Percentiles rank a stretch among this genome's conserved stretches.
Conservation (phyloP, 208 protist genomes). For the Trypanosoma scelopori region DNA sequence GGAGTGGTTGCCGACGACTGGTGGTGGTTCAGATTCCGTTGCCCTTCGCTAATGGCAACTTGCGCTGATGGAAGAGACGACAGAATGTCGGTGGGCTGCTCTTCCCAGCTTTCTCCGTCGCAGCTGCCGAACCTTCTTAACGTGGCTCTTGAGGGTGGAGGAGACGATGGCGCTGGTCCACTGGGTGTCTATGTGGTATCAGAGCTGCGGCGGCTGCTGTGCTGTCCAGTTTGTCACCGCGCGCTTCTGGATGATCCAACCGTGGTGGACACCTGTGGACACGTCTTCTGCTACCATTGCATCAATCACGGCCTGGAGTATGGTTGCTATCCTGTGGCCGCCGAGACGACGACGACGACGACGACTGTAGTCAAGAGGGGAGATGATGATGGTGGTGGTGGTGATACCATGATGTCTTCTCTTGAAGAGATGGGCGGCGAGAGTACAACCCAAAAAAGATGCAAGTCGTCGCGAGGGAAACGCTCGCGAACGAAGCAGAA, state of each 20-base stretch:
- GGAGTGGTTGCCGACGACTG: neutral
- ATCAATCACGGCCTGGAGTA: conserved; percentile 67
- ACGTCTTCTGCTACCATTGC: conserved; percentile 76
- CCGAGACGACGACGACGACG: conserved; percentile 35
- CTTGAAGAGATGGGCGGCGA: neutral
- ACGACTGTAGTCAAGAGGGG: conserved; percentile 6
- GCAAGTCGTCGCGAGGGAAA: neutral
- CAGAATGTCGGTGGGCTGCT: neutral
- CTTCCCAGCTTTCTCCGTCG: conserved; percentile 14
- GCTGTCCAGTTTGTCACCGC: conserved; percentile 52
- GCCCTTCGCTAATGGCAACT: conserved; percentile 9
- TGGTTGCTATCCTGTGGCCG: conserved; percentile 36
- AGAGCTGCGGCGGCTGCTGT: conserved; percentile 10
- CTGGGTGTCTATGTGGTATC: conserved; percentile 38
- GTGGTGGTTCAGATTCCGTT: conserved; percentile 8
- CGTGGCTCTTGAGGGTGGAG: neutral
- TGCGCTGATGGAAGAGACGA: neutral
- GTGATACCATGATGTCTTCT: neutral
- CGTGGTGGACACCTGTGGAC: conserved; percentile 67
- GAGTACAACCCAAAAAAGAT: neutral
- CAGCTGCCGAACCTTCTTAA: conserved; percentile 11
- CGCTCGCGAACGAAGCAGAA: conserved; percentile 8
- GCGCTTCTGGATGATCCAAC: conserved; percentile 42
- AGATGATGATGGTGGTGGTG: conserved; percentile 12
- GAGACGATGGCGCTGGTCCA: neutral